Conservation (phyloP, 2,329 filamentous ascomycete species). For the Penicillium decumbens region DNA sequence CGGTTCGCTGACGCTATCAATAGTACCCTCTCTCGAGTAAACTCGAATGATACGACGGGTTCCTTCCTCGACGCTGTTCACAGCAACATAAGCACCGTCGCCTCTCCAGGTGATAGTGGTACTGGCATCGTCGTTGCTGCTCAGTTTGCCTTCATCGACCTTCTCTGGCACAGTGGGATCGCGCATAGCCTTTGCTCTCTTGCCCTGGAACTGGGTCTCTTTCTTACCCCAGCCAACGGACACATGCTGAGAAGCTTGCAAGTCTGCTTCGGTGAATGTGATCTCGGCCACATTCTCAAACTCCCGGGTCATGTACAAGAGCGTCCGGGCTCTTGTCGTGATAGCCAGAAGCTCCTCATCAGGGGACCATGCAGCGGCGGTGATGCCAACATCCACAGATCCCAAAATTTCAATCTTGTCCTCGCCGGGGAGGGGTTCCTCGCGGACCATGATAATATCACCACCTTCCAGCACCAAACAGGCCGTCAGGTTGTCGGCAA, state of each 20-base stretch:
- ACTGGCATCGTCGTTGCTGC: conserved; percentile 65
- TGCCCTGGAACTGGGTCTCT: conserved; percentile 96
- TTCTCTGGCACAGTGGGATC: conserved; percentile 94
- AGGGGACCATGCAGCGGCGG: conserved; percentile 85
- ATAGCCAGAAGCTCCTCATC: conserved; percentile 88
- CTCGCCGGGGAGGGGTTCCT: conserved; percentile 61
- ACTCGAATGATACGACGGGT: conserved; percentile 77
- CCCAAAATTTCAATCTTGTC: conserved; percentile 92
- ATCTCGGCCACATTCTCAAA: conserved; percentile 81
- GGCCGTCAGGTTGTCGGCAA: conserved; percentile 70
- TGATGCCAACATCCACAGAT: conserved; percentile 86
- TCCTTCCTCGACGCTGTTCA: conserved; percentile 70
- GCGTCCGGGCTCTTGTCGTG: conserved; percentile 70
- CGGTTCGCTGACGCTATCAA: conserved; percentile 92
- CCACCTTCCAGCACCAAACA: conserved; percentile 84
- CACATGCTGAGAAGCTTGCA: conserved; percentile 85
- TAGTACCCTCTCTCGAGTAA: conserved; percentile 80
- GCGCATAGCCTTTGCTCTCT: conserved; percentile 75
- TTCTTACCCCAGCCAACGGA: conserved; percentile 98
- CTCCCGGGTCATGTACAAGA: conserved; percentile 86
- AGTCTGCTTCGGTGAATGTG: conserved; percentile 66
- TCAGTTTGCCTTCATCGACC: conserved; percentile 76
- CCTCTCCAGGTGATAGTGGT: conserved; percentile 86
- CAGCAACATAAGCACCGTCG: conserved; percentile 83
- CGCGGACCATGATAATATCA: conserved; percentile 80